Conservation (phyloP, 148 eudicot genomes). For the Simmondsia chinensis region DNA sequence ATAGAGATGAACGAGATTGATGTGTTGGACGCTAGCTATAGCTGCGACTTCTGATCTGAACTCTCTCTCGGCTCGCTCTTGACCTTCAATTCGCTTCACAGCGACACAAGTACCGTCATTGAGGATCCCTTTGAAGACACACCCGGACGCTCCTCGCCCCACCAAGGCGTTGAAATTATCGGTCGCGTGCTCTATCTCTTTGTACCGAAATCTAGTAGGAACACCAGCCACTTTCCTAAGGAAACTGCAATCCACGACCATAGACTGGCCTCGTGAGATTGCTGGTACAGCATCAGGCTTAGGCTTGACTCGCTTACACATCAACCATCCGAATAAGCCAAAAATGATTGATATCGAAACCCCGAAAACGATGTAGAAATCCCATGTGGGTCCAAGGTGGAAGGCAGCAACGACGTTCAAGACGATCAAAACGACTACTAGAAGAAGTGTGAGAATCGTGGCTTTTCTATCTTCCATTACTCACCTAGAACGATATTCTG, state of each 20-base stretch:
- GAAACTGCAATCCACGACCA: conserved; percentile 65
- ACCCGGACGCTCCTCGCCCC: conserved; percentile 66
- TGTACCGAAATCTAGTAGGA: conserved; percentile 48
- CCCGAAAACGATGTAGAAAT: conserved; percentile 37
- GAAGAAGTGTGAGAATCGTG: conserved; percentile 24
- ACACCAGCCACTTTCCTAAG: conserved; percentile 75
- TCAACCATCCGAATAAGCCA: conserved; percentile 26
- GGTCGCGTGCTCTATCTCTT: conserved; percentile 70
- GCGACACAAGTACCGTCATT: conserved; percentile 60
- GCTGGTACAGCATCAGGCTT: too few species aligned
- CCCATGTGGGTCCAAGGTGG: conserved; percentile 30
- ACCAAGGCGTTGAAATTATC: conserved; percentile 44
- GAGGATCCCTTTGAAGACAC: conserved; percentile 63
- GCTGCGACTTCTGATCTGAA: conserved; percentile 72
- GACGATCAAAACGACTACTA: conserved; percentile 25
- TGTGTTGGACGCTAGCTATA: conserved; percentile 65
- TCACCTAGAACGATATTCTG: too few species aligned
- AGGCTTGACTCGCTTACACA: conserved; percentile 25
- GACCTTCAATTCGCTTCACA: conserved; percentile 63
- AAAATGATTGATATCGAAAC: conserved; percentile 33
- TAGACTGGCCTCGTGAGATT: too few species aligned
- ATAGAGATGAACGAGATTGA: conserved; percentile 50
- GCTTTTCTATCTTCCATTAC: conserved; percentile 57
- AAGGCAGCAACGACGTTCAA: conserved; percentile 38
- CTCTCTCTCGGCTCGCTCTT: conserved; percentile 55